Base-by-base conservation (phyloP, 805 yeast genomes). In the Ogataea kodamae region DNA sequence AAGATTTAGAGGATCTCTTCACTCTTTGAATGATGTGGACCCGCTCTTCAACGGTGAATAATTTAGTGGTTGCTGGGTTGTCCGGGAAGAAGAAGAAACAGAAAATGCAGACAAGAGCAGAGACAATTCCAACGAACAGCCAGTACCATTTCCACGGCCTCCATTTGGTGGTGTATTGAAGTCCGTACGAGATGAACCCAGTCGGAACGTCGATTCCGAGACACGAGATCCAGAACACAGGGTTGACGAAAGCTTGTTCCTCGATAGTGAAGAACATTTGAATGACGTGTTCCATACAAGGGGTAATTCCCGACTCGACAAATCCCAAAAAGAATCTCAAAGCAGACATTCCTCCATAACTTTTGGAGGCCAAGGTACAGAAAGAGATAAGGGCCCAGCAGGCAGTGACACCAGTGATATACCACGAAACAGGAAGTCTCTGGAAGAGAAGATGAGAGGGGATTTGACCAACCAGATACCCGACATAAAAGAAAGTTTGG, bases 1-100 rank as follows among this genome's bases (percentile, higher is more conserved):
- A 55, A 22, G 46, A 42, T 13, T 43, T 28, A 10, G 61, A 68
- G 22, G 45, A 37, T 3, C 22, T 26, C 25, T 40, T 30, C 27
- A 45, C 40, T 25, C 60, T 28, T 25, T 59, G 55, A 15, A 63
- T 65, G 7, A 61, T 61, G 13, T 61, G 56, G 6, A 42, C 33
- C 27, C 48, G 62, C 33, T 65, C 72, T 18, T 52, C 50, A 5
- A 48, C 49, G 5, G 67, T 41, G 34, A 78, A 60, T 41, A 72
- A 70, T 39, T 52, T 61, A 5, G 77, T 74, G 39, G 61, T 65
- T 0, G 77, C 55, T 10, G 83, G 83, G 48, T 76, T 73, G 40
- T 70, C 67, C 22, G 84, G 85, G 46, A 74, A 77, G 16, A 65
- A 28, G 40, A 65, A 62, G 36, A 54, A 49, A 4, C 51, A 5